A percentile compares a stretch with the other conserved stretches of the same genome.
These are phyloP conservation scores for Haplographium delicatum DNA, from an alignment of 495 filamentous ascomycete genomes.

Conservation along the genomic window DNA sequence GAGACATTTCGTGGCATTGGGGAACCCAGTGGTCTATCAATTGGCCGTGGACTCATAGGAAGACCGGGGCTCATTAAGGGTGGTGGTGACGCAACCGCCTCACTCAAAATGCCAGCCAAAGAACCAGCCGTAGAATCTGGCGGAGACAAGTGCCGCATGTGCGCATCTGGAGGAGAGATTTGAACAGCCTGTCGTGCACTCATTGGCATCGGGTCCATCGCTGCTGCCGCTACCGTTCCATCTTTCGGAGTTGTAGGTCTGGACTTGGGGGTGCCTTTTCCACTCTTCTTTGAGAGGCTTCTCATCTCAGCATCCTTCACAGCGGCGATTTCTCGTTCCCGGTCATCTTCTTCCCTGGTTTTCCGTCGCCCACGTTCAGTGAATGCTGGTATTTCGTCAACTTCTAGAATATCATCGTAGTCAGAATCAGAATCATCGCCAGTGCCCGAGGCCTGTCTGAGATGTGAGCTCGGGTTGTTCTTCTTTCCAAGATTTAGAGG, in stretches of 20 bases:
- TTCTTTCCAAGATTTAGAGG: slow-evolving; percentile 65
- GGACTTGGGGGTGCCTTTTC: slow-evolving; percentile 42
- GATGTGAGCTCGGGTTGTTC: slow-evolving; percentile 34
- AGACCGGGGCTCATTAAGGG: slow-evolving; percentile 79
- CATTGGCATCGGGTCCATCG: slow-evolving; percentile 16
- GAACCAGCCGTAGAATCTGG: slow-evolving; percentile 29
- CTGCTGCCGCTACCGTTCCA: not conserved
- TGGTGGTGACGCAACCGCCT: slow-evolving; percentile 33
- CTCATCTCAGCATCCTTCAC: slow-evolving; percentile 57
- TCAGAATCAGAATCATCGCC: slow-evolving; percentile 72
- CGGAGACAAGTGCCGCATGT: slow-evolving; percentile 18
- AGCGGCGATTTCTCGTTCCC: slow-evolving; percentile 62
- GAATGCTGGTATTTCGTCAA: slow-evolving; percentile 52
- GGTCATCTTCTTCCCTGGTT: slow-evolving; percentile 85
- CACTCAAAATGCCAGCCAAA: slow-evolving; percentile 44
- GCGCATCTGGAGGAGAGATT: slow-evolving; percentile 22
- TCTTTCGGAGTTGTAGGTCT: slow-evolving; percentile 22
- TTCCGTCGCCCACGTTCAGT: slow-evolving; percentile 72
- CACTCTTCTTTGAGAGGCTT: slow-evolving; percentile 61
- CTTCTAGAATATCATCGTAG: slow-evolving; percentile 70
- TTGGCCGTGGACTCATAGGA: slow-evolving; percentile 84
- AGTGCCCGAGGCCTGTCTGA: slow-evolving; percentile 39
- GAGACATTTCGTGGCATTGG: slow-evolving; percentile 64
- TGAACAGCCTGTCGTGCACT: slow-evolving; percentile 20
- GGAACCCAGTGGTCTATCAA: slow-evolving; percentile 63